phyloP scores from a whole-genome alignment of 2,329 filamentous ascomycete species.

The Penicillium sp. region DNA sequence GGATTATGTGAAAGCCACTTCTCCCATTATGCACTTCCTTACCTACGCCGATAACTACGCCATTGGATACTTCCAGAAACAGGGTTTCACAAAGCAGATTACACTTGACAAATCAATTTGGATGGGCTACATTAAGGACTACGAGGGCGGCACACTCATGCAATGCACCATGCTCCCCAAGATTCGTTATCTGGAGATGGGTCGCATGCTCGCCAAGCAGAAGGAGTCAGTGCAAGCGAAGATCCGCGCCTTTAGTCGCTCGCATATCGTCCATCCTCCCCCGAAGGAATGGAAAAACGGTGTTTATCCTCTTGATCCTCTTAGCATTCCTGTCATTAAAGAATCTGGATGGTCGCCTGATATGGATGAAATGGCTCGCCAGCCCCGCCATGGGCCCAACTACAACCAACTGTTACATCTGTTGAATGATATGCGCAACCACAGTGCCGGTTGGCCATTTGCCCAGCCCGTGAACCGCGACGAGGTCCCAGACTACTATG shows the following conservation, averaged over 20 bases:
- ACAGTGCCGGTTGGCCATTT: slow-evolving; percentile 92
- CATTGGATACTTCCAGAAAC: slow-evolving; percentile 98
- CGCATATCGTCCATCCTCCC: slow-evolving; percentile 80
- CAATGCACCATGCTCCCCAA: slow-evolving; percentile 96
- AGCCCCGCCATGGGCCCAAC: slow-evolving; percentile 92
- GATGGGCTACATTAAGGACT: slow-evolving; percentile 99
- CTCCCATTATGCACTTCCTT: slow-evolving; percentile 95
- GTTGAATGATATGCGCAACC: slow-evolving; percentile 92
- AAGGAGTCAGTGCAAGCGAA: slow-evolving; percentile 95
- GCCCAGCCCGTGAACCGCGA: slow-evolving; percentile 89
- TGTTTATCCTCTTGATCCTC: slow-evolving; percentile 73
- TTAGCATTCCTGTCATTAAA: slow-evolving; percentile 83
- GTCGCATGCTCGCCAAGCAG: slow-evolving; percentile 93
- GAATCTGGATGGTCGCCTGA: slow-evolving; percentile 93
- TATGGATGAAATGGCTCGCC: slow-evolving; percentile 94
- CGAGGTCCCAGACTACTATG: slow-evolving; percentile 97
- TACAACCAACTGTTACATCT: slow-evolving; percentile 92
- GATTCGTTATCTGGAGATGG: slow-evolving; percentile 88
- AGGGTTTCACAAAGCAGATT: slow-evolving; percentile 98
- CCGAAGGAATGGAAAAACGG: slow-evolving; percentile 83
- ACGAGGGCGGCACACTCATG: slow-evolving; percentile 98
- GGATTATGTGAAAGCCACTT: slow-evolving; percentile 95
- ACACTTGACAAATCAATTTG: slow-evolving; percentile 84
- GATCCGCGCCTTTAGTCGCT: slow-evolving; percentile 86
- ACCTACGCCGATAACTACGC: slow-evolving; percentile 99